Conservation (phyloP, 1,284 basidiomycete species). For the Malassezia japonica region DNA sequence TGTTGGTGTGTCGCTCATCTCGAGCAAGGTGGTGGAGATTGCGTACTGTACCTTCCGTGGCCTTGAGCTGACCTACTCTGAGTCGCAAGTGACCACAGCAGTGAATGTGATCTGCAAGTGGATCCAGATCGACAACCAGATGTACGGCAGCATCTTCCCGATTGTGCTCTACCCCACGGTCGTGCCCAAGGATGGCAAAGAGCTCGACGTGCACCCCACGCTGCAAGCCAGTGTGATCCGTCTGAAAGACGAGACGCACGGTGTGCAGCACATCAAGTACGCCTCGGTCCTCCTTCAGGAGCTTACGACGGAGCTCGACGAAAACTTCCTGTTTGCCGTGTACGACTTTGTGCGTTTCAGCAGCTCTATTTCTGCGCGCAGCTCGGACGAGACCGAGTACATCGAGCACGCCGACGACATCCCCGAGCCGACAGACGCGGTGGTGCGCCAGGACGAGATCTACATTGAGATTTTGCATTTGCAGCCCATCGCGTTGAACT, state of each 20-base stretch:
- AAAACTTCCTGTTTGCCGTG: constrained; percentile 86
- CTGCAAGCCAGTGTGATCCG: constrained; percentile 79
- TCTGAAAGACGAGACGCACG: constrained; percentile 77
- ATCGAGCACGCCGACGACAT: constrained; percentile 68
- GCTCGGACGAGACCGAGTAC: constrained; percentile 52
- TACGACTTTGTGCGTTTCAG: constrained; percentile 79
- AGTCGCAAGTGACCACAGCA: constrained; percentile 71
- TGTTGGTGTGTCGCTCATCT: constrained; percentile 84
- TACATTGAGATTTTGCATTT: constrained; percentile 97
- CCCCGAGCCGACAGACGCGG: constrained; percentile 64
- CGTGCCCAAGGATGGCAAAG: constrained; percentile 68
- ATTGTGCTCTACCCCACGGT: constrained; percentile 93
- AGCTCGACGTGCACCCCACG: constrained; percentile 73
- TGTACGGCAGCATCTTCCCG: constrained; percentile 90
- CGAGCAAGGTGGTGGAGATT: constrained; percentile 77
- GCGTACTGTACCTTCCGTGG: constrained; percentile 74
- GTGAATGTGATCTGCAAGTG: constrained; percentile 74
- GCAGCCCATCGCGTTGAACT: constrained; percentile 80
- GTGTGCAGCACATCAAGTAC: constrained; percentile 93
- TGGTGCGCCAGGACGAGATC: constrained; percentile 53
- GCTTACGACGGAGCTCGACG: constrained; percentile 88
- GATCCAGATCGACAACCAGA: constrained; percentile 83
- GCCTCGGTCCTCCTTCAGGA: constrained; percentile 89
- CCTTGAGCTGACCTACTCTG: constrained; percentile 75
- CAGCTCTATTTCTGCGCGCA: constrained; percentile 20